Evolutionary conservation across 208 protist species (phyloP).

Genomic region (Histomonas meleagridis): DNA sequence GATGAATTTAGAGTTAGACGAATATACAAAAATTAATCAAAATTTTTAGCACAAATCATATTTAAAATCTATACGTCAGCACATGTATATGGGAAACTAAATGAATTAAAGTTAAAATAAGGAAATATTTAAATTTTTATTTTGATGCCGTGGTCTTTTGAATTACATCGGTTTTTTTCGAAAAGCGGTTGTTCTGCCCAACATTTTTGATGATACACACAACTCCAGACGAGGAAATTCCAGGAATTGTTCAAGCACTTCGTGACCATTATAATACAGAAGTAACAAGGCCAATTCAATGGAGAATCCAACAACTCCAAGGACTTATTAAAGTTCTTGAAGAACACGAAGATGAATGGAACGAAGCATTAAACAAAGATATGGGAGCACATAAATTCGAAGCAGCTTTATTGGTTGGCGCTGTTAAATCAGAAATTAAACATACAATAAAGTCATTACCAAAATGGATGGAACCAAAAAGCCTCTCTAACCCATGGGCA

Average conservation of each 20-base stretch:
- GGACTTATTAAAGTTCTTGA: constrained; percentile 56
- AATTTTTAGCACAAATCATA: too few relatives aligned
- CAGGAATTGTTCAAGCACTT: not conserved
- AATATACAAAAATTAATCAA: too few relatives aligned
- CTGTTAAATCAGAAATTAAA: constrained; percentile 46
- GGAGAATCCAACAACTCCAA: constrained; percentile 52
- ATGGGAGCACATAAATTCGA: constrained; percentile 47
- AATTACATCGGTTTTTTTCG: too few relatives aligned
- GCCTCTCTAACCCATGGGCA: constrained; percentile 43
- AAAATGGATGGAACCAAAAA: constrained; percentile 48
- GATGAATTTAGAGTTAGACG: too few relatives aligned
- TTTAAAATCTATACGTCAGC: too few relatives aligned
- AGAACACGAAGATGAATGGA: constrained; percentile 56
- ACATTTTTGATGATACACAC: too few relatives aligned
- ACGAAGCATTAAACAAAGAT: constrained; percentile 36
- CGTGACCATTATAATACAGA: not conserved
- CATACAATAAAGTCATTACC: constrained; percentile 47
- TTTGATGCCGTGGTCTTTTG: too few relatives aligned
- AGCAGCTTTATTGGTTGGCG: constrained; percentile 45
- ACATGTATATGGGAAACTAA: too few relatives aligned
- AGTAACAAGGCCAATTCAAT: not conserved
- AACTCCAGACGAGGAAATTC: constrained; percentile 9
- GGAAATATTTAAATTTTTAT: too few relatives aligned
- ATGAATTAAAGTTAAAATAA: too few relatives aligned
- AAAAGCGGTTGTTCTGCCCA: too few relatives aligned